Evolutionary conservation across 1,284 basidiomycete genomes (phyloP).

Genomic region (Athelia sp.): DNA sequence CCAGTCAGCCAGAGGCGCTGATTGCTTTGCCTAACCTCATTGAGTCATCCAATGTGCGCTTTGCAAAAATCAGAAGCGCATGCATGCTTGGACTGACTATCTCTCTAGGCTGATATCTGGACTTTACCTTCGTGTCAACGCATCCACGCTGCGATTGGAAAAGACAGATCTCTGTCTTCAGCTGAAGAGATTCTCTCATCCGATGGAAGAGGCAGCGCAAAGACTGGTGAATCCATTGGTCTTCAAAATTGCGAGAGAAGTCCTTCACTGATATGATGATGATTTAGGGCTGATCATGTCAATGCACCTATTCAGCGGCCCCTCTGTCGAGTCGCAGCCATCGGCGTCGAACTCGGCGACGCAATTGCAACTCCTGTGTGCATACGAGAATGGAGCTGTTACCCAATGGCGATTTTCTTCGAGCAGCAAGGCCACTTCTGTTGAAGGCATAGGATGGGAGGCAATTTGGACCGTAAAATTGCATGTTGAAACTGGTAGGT

Average conservation of each 20-base stretch:
- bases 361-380: slow-evolving; percentile 57
- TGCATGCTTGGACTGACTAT: neutral
- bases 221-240: slow-evolving; percentile 31
- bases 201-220: slow-evolving; percentile 41
- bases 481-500: slow-evolving; percentile 76
- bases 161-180: slow-evolving; percentile 28
- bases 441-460: slow-evolving; percentile 74
- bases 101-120: slow-evolving; percentile 74
- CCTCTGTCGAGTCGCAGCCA: slow-evolving; percentile 12
- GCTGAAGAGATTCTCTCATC: slow-evolving; percentile 23
- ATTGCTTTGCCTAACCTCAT: slow-evolving; percentile 83
- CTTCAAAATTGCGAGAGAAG: neutral
- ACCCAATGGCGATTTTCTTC: slow-evolving; percentile 51
- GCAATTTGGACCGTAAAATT: slow-evolving; percentile 62
- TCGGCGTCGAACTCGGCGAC: slow-evolving; percentile 26
- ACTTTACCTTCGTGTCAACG: slow-evolving; percentile 56
- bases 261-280: too few relatives aligned
- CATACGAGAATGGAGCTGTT: slow-evolving; percentile 81
- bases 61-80: neutral
- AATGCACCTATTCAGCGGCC: slow-evolving; percentile 58
- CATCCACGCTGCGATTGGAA: slow-evolving; percentile 77
- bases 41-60: slow-evolving; percentile 75
- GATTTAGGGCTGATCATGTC: slow-evolving; percentile 79
- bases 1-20: slow-evolving; percentile 34
- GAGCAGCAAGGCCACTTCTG: slow-evolving; percentile 38